Evolutionary conservation across 2,329 filamentous ascomycete species (phyloP), one percentile per base, ranked within the genome.

Genomic region (Ophiostoma himal-ulmi): DNA sequence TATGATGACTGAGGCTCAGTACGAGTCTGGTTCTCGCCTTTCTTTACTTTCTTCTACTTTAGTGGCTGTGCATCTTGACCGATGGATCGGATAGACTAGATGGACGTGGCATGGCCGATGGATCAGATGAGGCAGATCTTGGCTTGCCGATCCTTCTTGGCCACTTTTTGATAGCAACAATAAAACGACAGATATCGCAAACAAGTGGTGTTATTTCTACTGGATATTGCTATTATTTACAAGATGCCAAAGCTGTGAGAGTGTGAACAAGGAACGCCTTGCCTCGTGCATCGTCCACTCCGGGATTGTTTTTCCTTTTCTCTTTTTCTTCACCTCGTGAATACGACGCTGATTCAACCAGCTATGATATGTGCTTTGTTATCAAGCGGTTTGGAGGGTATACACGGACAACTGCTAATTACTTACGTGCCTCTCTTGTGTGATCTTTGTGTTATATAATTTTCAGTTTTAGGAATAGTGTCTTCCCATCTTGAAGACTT

Each of bases 151-250:
- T 57, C 52, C n/a, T 22, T 57, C 22, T 57, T 10, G 44, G 44
- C 8, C 22, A 57, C 52, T 57, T 57, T 57, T 57, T 14, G 3
- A 57, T 48, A 48, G 44, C n/a, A 57, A 17, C 13, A 57, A 57
- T 57, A 57, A 30, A 26, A 57, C n/a, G 52, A 26, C 52, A 57
- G 22, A 26, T 57, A 57, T 57, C 52, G 8, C 52, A 22, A 57
- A 14, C 52, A 57, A 57, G 52, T 57, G 52, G 52, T 57, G 52
- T 26, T 57, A 57, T 26, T 57, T n/a, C 44, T 48, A 48, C 44
- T n/a, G 17, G n/a, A 48, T 48, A 20, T 48, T 20, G 44, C 6
- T 48, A 48, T 48, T n/a, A n/a, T 39, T 39, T 1, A 17, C 44
- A 48, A n/a, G 17, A 20, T 20, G 20, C n/a, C 44, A 48, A 48